Percentiles rank a stretch among this genome's conserved stretches.
These are phyloP conservation scores for Pseudopithomyces maydicus DNA, from an alignment of 2,329 filamentous ascomycete species.

Conservation along the genomic window DNA sequence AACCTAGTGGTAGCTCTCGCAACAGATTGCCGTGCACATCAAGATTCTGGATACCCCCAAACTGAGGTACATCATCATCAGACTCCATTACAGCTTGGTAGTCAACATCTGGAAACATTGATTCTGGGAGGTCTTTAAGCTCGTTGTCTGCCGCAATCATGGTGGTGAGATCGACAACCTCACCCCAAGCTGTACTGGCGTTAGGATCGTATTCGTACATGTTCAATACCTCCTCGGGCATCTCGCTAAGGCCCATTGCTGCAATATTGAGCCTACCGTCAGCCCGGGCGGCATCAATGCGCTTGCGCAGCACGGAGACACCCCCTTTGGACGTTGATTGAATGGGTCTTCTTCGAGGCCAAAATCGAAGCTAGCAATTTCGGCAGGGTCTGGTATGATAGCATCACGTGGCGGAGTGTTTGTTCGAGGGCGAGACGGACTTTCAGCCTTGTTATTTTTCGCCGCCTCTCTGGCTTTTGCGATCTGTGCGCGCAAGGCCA, in stretches of 20 bases:
- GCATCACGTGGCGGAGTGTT: conserved; percentile 36
- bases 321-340: conserved; percentile 65
- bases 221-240: conserved; percentile 80
- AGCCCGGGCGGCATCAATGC: conserved; percentile 73
- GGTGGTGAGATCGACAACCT: conserved; percentile 83
- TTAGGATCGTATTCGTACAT: conserved; percentile 83
- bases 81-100: conserved; percentile 62
- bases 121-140: conserved; percentile 72
- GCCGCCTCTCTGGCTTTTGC: conserved; percentile 85
- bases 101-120: conserved; percentile 75
- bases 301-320: conserved; percentile 72
- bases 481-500: conserved; percentile 85
- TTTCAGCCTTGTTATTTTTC: conserved; percentile 42
- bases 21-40: conserved; percentile 88
- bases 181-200: conserved; percentile 77
- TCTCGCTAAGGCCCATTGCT: conserved; percentile 76
- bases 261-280: conserved; percentile 88
- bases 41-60: conserved; percentile 78
- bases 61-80: conserved; percentile 72
- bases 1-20: conserved; percentile 71
- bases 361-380: conserved; percentile 58
- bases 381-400: conserved; percentile 29
- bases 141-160: conserved; percentile 92
- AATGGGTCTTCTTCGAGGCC: conserved; percentile 69
- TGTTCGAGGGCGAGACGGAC: conserved; percentile 25